phyloP scores from a whole-genome alignment of 1,284 basidiomycete genomes.

The Waitea zeae region DNA sequence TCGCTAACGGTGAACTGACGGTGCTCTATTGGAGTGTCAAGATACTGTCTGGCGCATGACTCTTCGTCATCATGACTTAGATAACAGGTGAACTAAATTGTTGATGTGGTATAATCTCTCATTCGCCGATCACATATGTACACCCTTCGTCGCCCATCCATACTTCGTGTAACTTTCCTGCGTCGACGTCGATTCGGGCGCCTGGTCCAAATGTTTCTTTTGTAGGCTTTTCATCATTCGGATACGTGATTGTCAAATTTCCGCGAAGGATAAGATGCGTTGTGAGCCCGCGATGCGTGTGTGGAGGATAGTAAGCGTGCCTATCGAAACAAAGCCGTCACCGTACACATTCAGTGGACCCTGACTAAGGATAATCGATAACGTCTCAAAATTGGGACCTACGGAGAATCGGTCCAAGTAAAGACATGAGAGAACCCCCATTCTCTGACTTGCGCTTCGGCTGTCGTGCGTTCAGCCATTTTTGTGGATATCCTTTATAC shows the following conservation, averaged over 20 bases:
- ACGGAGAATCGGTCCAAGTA: conserved; percentile 17
- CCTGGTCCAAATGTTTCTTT: conserved; percentile 15
- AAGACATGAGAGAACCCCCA: conserved; percentile 16
- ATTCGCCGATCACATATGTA: conserved; percentile 17
- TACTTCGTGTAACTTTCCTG: conserved; percentile 14
- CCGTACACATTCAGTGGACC: too few species aligned
- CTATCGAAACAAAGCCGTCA: too few species aligned
- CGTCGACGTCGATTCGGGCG: conserved; percentile 15
- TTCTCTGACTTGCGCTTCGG: conserved; percentile 12
- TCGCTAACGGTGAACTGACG: too few species aligned
- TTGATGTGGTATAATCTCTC: too few species aligned
- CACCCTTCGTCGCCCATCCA: conserved; percentile 16
- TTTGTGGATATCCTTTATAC: too few species aligned
- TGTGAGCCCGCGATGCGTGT: conserved; percentile 13
- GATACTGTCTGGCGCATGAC: too few species aligned
- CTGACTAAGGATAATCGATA: background rate
- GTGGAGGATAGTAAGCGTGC: conserved; percentile 14
- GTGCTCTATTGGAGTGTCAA: too few species aligned
- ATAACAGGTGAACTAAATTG: too few species aligned
- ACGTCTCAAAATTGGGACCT: conserved; percentile 6
- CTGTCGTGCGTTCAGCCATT: too few species aligned
- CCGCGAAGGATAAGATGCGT: conserved; percentile 16
- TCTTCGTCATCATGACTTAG: too few species aligned
- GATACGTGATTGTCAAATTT: conserved; percentile 13
- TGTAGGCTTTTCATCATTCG: conserved; percentile 9